These are phyloP conservation scores for Wallacemonas sp. DNA, from an alignment of 208 protist genomes.

Conservation along the genomic window DNA sequence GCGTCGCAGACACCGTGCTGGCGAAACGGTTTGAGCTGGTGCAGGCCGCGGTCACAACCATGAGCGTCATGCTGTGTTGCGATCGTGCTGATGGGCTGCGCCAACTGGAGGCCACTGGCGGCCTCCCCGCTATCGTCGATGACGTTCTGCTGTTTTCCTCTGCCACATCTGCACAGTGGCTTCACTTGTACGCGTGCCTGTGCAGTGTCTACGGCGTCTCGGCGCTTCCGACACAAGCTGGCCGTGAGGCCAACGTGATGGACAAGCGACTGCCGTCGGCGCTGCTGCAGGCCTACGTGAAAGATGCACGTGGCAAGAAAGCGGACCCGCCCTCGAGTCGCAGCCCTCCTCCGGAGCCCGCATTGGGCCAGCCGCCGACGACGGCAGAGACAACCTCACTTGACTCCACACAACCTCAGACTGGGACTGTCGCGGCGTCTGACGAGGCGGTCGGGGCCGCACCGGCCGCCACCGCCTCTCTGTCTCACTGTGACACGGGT, in stretches of 20 bases:
- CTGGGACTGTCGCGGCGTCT: conserved; percentile 2
- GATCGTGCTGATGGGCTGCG: conserved; percentile 18
- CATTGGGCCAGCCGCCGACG: too few species aligned
- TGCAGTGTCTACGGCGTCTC: conserved; percentile 58
- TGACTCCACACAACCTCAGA: not conserved
- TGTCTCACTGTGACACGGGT: not conserved
- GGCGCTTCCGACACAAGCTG: conserved; percentile 30
- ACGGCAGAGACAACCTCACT: too few species aligned
- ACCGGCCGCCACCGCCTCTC: not conserved
- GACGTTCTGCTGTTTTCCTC: conserved; percentile 44
- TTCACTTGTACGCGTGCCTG: conserved; percentile 49
- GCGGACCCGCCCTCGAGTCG: not conserved
- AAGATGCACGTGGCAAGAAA: not conserved
- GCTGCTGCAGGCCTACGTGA: not conserved
- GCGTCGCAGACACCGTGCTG: not conserved
- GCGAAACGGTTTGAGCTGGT: conserved; percentile 27
- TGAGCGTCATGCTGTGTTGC: conserved; percentile 26
- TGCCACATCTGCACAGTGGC: conserved; percentile 45
- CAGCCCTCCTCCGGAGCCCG: too few species aligned
- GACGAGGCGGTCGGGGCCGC: not conserved
- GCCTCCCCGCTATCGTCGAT: conserved; percentile 38
- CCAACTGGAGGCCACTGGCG: conserved; percentile 37
- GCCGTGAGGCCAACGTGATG: conserved; percentile 22
- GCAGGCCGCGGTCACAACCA: conserved; percentile 31
- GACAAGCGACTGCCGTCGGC: conserved; percentile 31